phyloP scores from a whole-genome alignment of 331 rosid species.

The Pyrus hybrid region DNA sequence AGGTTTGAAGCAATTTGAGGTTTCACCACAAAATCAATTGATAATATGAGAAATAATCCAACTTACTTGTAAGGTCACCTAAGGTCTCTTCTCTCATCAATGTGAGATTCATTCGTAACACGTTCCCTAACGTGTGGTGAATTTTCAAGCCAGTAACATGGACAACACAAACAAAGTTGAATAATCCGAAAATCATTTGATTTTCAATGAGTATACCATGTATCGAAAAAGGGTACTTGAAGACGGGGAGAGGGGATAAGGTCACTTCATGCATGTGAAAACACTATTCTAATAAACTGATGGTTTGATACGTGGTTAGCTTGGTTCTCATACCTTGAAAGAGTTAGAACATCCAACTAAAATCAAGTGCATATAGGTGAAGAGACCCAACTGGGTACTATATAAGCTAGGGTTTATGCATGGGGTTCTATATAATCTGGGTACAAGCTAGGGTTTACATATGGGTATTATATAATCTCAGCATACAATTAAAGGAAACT shows the following conservation, averaged over 20 bases:
- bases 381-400: not conserved
- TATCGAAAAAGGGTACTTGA: not conserved
- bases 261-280: not conserved
- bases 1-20: too few species aligned
- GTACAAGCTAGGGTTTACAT: too few species aligned
- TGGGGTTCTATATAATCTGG: not conserved
- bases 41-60: rapidly evolving
- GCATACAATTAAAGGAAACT: not conserved
- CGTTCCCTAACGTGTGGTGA: too few species aligned
- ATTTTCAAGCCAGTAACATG: too few species aligned
- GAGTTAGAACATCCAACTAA: not conserved
- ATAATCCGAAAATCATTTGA: not conserved
- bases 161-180: too few species aligned
- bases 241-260: not conserved
- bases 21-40: too few species aligned
- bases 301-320: not conserved
- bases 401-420: not conserved
- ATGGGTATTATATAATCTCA: not conserved
- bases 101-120: too few species aligned
- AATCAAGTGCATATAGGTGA: not conserved
- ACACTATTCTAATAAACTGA: not conserved
- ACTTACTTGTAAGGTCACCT: too few species aligned
- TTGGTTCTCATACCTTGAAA: not conserved
- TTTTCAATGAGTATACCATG: not conserved
- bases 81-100: too few species aligned